phyloP scores from a whole-genome alignment of 1,284 basidiomycete genomes.

The Ceratobasidium theobromae region DNA sequence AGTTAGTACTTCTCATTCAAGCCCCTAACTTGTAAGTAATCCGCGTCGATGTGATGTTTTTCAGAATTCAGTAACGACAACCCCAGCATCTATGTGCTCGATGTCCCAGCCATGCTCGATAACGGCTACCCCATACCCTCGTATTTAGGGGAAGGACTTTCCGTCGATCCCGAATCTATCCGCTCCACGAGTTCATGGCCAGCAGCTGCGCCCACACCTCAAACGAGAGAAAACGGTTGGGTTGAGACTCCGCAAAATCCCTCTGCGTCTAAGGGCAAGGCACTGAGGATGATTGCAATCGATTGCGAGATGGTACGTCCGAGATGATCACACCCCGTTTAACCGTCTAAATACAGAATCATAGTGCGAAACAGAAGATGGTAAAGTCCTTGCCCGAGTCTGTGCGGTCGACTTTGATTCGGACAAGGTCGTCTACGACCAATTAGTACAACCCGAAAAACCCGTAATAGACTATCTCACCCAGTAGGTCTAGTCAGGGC shows the following conservation, averaged over 20 bases:
- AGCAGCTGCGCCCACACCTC: constrained; percentile 30
- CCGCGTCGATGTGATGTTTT: constrained; percentile 2
- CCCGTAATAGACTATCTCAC: constrained; percentile 87
- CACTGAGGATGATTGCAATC: constrained; percentile 48
- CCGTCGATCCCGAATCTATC: constrained; percentile 14
- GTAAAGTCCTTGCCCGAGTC: constrained; percentile 82
- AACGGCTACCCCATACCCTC: constrained; percentile 86
- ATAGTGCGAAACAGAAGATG: constrained; percentile 82
- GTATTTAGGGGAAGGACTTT: constrained; percentile 62
- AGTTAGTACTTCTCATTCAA: constrained; percentile 40
- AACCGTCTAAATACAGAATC: constrained; percentile 3
- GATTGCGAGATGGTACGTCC: constrained; percentile 90
- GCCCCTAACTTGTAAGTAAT: constrained; percentile 10
- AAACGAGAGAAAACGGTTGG: constrained; percentile 52
- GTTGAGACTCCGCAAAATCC: constrained; percentile 67
- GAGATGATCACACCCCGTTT: neutral
- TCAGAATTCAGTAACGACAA: constrained; percentile 28
- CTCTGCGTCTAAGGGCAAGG: constrained; percentile 34
- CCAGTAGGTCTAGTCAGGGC: constrained; percentile 50
- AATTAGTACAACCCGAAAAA: constrained; percentile 80
- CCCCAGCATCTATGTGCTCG: constrained; percentile 63
- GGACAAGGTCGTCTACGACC: constrained; percentile 75
- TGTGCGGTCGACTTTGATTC: constrained; percentile 77
- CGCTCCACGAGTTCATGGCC: constrained; percentile 12
- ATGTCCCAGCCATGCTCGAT: constrained; percentile 80